A percentile compares a stretch with the other conserved stretches of the same genome.
Evolutionary conservation across 768 basidiomycete genomes (phyloP).

Genomic region (Rhodotorula babjevae): DNA sequence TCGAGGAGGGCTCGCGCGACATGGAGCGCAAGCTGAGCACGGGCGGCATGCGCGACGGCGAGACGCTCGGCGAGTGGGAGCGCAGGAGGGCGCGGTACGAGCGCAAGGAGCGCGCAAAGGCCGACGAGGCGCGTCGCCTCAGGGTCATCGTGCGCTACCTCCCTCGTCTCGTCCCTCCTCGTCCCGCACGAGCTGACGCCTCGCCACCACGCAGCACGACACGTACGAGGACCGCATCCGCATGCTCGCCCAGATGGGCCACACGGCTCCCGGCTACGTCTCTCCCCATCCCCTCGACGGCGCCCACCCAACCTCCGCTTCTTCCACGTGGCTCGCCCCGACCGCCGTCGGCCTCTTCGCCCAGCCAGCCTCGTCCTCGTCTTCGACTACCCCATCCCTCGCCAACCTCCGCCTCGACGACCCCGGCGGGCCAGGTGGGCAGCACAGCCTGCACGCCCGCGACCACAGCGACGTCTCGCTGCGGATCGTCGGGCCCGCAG

Average conservation of each 20-base stretch:
- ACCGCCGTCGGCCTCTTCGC: neutral
- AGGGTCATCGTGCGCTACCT: slow-evolving; percentile 70
- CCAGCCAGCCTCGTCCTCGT: too few relatives aligned
- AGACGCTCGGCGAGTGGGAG: slow-evolving; percentile 26
- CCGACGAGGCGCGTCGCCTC: slow-evolving; percentile 79
- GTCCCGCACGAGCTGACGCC: neutral
- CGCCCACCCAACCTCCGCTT: too few relatives aligned
- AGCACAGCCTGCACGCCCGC: neutral
- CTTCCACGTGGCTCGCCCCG: too few relatives aligned
- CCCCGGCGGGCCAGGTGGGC: too few relatives aligned
- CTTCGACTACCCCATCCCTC: neutral
- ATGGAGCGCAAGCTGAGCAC: slow-evolving; percentile 19
- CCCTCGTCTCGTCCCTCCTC: too few relatives aligned
- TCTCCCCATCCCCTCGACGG: neutral
- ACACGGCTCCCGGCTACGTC: neutral
- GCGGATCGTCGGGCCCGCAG: neutral
- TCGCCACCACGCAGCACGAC: slow-evolving; percentile 61
- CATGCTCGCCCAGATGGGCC: slow-evolving; percentile 69
- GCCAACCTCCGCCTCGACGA: neutral
- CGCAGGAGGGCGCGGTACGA: slow-evolving; percentile 51
- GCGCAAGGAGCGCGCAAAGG: slow-evolving; percentile 75
- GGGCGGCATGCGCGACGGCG: slow-evolving; percentile 7
- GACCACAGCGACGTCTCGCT: neutral
- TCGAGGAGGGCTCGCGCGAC: slow-evolving; percentile 45
- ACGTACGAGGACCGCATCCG: slow-evolving; percentile 93